phyloP scores from a whole-genome alignment of 2,329 filamentous ascomycete genomes.

The Fonsecaea erecta region DNA sequence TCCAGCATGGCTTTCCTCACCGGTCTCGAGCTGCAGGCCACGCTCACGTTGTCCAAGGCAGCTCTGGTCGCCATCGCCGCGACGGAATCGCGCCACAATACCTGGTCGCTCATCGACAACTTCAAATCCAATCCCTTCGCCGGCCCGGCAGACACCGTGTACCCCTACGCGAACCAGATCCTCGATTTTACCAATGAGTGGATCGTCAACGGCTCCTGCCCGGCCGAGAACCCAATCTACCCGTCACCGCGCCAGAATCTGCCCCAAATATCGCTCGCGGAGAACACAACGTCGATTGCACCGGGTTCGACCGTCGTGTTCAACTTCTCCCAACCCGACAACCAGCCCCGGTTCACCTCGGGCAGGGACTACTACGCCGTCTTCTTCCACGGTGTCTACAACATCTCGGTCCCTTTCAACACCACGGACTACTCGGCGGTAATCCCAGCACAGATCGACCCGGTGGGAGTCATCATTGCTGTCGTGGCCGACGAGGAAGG shows the following conservation, averaged over 20 bases:
- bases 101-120: conserved; percentile 51
- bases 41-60: conserved; percentile 42
- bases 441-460: conserved; percentile 46
- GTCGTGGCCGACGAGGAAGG: conserved; percentile 46
- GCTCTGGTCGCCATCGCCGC: conserved; percentile 48
- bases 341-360: conserved; percentile 36
- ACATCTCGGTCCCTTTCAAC: conserved; percentile 47
- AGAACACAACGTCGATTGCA: conserved; percentile 39
- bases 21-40: conserved; percentile 35
- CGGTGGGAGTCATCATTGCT: conserved; percentile 45
- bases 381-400: conserved; percentile 48
- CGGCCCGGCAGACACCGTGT: conserved; percentile 50
- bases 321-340: conserved; percentile 38
- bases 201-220: conserved; percentile 44
- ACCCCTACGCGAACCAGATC: conserved; percentile 50
- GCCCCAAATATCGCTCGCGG: conserved; percentile 41
- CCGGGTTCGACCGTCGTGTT: conserved; percentile 43
- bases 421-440: conserved; percentile 42
- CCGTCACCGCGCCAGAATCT: conserved; percentile 46
- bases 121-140: conserved; percentile 49
- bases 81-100: conserved; percentile 48
- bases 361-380: conserved; percentile 47
- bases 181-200: conserved; percentile 46
- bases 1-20: conserved; percentile 43
- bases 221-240: conserved; percentile 45